Conservation (phyloP, 2,329 filamentous ascomycete species). For the Aspergillus arachidicola region DNA sequence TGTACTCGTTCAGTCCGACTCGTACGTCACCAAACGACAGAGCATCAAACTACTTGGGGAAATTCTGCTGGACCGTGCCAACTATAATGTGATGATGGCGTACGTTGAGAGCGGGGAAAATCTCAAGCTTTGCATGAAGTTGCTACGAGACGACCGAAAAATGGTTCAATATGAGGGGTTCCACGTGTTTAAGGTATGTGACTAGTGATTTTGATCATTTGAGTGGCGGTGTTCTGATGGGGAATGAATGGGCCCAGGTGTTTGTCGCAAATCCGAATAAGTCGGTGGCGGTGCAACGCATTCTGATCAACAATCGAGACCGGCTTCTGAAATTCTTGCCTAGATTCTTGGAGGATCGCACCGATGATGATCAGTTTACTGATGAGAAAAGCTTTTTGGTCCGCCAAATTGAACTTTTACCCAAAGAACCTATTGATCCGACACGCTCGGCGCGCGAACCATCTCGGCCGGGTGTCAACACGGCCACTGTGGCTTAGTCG, state of each 20-base stretch:
- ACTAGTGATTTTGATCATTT: not conserved
- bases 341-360: constrained; percentile 89
- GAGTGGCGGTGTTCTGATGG: constrained; percentile 22
- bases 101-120: constrained; percentile 96
- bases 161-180: constrained; percentile 99
- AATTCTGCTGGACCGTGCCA: constrained; percentile 88
- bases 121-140: constrained; percentile 97
- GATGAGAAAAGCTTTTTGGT: constrained; percentile 97
- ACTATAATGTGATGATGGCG: constrained; percentile 97
- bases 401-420: constrained; percentile 74
- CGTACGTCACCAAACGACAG: constrained; percentile 96
- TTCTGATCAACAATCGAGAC: constrained; percentile 93
- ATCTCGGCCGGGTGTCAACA: constrained; percentile 30
- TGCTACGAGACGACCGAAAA: constrained; percentile 90
- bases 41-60: constrained; percentile 97
- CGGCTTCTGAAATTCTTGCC: constrained; percentile 86
- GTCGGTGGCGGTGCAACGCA: constrained; percentile 91
- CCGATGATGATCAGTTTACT: constrained; percentile 97
- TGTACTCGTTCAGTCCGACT: constrained; percentile 84
- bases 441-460: constrained; percentile 30
- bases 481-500: constrained; percentile 32
- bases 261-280: constrained; percentile 99
- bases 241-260: constrained; percentile 55
- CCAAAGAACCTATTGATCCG: constrained; percentile 45
- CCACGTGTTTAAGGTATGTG: constrained; percentile 85